Evolutionary conservation across 768 basidiomycete genomes (phyloP), one percentile per base, ranked within the genome.

Genomic region (Phlebiopsis flavidoalba): DNA sequence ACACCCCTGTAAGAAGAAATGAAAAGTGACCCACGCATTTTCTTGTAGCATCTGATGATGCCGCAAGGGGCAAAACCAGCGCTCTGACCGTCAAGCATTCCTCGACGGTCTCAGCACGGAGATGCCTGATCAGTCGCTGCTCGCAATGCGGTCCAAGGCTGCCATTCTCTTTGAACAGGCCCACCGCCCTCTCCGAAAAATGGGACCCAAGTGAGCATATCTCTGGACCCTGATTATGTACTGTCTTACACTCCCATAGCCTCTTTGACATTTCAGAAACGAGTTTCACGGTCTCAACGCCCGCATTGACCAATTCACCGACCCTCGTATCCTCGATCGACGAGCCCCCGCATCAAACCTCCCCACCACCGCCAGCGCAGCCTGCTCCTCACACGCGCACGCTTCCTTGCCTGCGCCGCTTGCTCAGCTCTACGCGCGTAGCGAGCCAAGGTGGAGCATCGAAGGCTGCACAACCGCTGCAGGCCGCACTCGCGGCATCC

Each of bases 141-240:
- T 76, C 21, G 74, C 80, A 1, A 67, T 83, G 65, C 73, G 76
- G 51, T 77, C 77, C 59, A 86, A 87, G 63, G 83, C 85, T 0
- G 76, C 81, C 6, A 77, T 85, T 22, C 71, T 88, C 46, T 82
- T 86, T 59, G 85, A 86, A 65, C 77, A 80, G 22, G 81, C 86
- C 8, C 75, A 80, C 8, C 79, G 81, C 52, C n/a, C 71, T 89
- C 17, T 78, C 79, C 7, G 80, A 71, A 26, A 71, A 73, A 24
- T 73, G 73, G 67, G 63, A 66, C 40, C 69, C 69, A 24, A 65
- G 73, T 74, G 61, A 62, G 68, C 50, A 40, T 19, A 24, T 19
- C 31, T 40, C 26, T 7, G 6, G 26, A 31, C 26, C 26, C 26
- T 31, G 26, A 31, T 6, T 6, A 31, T 6, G 26, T 31, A 31